Percentiles rank a stretch among this genome's conserved stretches.
Evolutionary conservation across 73 alveolate genomes (phyloP).

Genomic region (Blepharisma stoltei): DNA sequence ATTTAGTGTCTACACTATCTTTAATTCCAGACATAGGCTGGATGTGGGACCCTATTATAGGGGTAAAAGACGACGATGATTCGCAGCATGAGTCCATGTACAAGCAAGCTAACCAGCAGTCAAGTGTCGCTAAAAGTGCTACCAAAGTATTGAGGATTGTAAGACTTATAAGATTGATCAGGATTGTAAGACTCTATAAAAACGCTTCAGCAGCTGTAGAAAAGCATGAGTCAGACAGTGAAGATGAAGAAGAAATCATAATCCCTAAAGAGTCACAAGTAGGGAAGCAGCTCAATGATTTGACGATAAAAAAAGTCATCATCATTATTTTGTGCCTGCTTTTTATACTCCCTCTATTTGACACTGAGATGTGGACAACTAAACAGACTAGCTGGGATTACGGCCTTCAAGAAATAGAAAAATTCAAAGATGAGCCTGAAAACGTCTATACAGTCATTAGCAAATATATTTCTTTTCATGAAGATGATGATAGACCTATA

Average conservation of each 20-base stretch:
- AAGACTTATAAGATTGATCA: conserved; percentile 41
- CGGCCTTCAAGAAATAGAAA: not conserved
- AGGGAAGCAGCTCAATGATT: conserved; percentile 73
- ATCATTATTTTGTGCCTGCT: conserved; percentile 58
- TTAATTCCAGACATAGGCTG: conserved; percentile 73
- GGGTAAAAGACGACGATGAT: conserved; percentile 36
- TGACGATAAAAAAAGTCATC: conserved; percentile 74
- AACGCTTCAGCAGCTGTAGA: conserved; percentile 31
- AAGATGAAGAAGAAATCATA: conserved; percentile 25
- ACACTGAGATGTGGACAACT: not conserved
- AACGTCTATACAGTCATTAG: not conserved
- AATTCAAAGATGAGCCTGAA: not conserved
- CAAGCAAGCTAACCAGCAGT: conserved; percentile 71
- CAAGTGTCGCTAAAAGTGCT: conserved; percentile 71
- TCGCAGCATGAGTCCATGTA: conserved; percentile 41
- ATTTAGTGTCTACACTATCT: conserved; percentile 64
- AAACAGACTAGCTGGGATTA: conserved; percentile 1
- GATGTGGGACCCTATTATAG: conserved; percentile 68
- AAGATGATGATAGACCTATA: conserved; percentile 1
- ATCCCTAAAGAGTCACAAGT: conserved; percentile 43
- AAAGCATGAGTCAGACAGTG: not conserved
- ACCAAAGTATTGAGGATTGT: conserved; percentile 64
- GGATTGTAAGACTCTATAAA: conserved; percentile 47
- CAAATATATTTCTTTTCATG: not conserved
- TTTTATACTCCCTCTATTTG: conserved; percentile 45